Evolutionary conservation across 2,329 filamentous ascomycete genomes (phyloP), one percentile per base, ranked within the genome.

Genomic region (Hypoxylon sp.): DNA sequence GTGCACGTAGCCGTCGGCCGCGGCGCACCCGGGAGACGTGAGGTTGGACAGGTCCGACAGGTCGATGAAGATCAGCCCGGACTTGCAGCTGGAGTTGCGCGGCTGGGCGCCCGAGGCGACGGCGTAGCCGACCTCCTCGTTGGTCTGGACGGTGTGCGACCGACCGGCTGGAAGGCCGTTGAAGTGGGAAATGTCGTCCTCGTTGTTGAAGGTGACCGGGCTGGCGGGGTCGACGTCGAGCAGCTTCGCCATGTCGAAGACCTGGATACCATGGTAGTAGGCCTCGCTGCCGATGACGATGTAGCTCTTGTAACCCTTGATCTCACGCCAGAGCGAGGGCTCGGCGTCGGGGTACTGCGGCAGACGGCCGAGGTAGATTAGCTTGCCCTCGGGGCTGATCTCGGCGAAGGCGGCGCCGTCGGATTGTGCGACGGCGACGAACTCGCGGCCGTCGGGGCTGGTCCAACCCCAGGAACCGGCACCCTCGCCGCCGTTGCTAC

Each of bases 241-340:
- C n/a, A 87, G 79, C 79, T 85, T 89, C 72, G 80, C 83, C 85
- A 89, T 83, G 77, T 90, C 88, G 73, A 90, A 90, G 77, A 90
- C 83, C 77, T 90, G 88, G 50, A 90, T 83, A 34, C 85, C 85
- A 76, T 90, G 87, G 71, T 80, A 75, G 46, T 74, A 71, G 34
- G 84, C 83, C 68, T 82, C 80, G 71, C 76, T 77, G 36, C 80
- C 80, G 60, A 82, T 79, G 60, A 81, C 76, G 60, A 78, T 76
- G 64, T 78, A 76, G 75, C 76, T 76, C 60, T 77, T 76, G 63
- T 79, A 77, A 25, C 78, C 77, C 67, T 80, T 80, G 71, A 87
- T 87, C 75, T 88, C 85, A 51, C 85, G 80, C 85, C 85, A 87
- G 38, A 80, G 78, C 28, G 82, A 81, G 48, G 81, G 81, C 41